These are phyloP conservation scores for Ceratocystis eucalypticola DNA, from an alignment of 2,329 filamentous ascomycete genomes.

Conservation along the genomic window DNA sequence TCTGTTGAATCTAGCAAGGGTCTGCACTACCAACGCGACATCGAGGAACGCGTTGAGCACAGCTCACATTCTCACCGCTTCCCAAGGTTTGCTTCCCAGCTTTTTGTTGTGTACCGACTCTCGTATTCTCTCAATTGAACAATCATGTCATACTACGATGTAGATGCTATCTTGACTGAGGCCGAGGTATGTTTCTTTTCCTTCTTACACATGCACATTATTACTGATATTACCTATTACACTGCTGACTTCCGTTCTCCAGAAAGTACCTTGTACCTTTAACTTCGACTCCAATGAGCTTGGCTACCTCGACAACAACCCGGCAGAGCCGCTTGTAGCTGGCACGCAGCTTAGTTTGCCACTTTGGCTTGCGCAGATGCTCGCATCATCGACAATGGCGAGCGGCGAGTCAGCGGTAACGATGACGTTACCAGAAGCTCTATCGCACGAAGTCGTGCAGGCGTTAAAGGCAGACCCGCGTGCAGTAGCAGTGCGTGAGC, in stretches of 20 bases:
- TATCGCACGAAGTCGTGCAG: conserved; percentile 69
- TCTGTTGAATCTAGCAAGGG: background rate
- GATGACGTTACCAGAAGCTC: conserved; percentile 65
- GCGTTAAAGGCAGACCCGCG: conserved; percentile 83
- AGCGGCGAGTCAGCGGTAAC: conserved; percentile 46
- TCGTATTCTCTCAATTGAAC: background rate
- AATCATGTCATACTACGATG: conserved; percentile 65
- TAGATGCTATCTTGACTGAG: conserved; percentile 73
- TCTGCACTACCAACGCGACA: background rate
- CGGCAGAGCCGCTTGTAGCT: conserved; percentile 55
- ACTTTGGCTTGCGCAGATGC: conserved; percentile 89
- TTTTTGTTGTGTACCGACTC: background rate
- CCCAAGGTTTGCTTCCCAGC: background rate
- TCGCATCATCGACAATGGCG: conserved; percentile 52
- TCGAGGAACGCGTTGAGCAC: background rate
- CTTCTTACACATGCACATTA: background rate
- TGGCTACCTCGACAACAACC: conserved; percentile 78
- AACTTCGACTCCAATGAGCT: conserved; percentile 77
- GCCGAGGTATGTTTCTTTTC: conserved; percentile 47
- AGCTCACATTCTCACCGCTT: background rate
- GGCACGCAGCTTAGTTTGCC: conserved; percentile 73
- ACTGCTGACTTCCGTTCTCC: background rate
- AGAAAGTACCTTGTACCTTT: conserved; percentile 95
- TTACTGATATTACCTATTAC: conserved; percentile 14
- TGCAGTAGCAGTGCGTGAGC: conserved; percentile 67